Percentiles rank a stretch among this genome's conserved stretches.
These are phyloP conservation scores for Citrus mangshanensis DNA, from an alignment of 345 rosid species.

Conservation along the genomic window DNA sequence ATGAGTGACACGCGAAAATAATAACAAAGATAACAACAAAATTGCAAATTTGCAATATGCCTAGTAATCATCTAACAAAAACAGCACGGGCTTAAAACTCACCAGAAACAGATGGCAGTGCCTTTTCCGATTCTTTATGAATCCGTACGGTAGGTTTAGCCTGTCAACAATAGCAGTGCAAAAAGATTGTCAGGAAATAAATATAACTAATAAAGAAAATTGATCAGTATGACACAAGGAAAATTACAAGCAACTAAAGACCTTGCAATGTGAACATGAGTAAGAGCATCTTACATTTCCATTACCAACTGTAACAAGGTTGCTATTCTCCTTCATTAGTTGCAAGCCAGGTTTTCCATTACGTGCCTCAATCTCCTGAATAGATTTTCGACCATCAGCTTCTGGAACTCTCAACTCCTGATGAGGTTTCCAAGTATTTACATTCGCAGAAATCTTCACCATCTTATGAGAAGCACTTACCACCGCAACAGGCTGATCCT, in stretches of 20 bases:
- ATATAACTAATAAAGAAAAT: constrained; percentile 7
- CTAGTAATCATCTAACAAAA: neutral
- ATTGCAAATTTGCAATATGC: neutral
- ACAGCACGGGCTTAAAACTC: constrained; percentile 19
- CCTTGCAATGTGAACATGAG: neutral
- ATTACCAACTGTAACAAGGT: constrained; percentile 37
- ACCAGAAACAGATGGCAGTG: constrained; percentile 56
- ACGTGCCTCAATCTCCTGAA: constrained; percentile 30
- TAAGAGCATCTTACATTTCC: constrained; percentile 59
- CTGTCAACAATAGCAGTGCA: constrained; percentile 37
- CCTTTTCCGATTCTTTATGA: constrained; percentile 37
- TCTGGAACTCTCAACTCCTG: constrained; percentile 44
- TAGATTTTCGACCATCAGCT: constrained; percentile 37
- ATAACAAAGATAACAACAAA: too few relatives aligned
- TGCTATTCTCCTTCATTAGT: constrained; percentile 39
- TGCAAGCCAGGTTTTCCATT: constrained; percentile 32
- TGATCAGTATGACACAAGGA: constrained; percentile 1
- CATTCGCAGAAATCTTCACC: constrained; percentile 43
- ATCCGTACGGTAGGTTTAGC: constrained; percentile 33
- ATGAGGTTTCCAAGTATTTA: constrained; percentile 50
- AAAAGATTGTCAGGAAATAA: constrained; percentile 15
- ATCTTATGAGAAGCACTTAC: constrained; percentile 37
- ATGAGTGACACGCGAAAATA: neutral
- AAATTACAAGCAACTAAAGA: constrained; percentile 1
- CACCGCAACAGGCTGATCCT: constrained; percentile 31